Base-by-base conservation (phyloP, 768 basidiomycete species). In the Tephrocybe sp. region DNA sequence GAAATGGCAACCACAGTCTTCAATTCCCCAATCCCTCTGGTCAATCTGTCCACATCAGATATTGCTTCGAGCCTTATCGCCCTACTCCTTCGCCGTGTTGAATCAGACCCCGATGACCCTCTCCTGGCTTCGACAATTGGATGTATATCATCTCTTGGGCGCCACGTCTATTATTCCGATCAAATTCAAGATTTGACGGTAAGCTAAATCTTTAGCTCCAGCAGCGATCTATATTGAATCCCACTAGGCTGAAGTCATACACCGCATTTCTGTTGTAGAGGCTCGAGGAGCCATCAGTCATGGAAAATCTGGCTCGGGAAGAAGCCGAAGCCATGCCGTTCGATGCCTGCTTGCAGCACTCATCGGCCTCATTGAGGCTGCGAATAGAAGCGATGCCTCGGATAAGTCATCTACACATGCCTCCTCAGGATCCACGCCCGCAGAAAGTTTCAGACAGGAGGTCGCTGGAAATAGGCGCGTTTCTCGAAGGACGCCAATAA, bases 121-220 rank as follows among this genome's bases (percentile, higher is more conserved):
- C 73, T 93, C 9, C 71, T 98, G 10, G 77, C 83, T 0, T 67
- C 78, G 7, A 65, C 94, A 45, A 86, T 94, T 7, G 76, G 84
- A 48, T 88, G 88, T 62, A 86, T 95, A 37, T 76, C 88, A 2
- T 90, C 93, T 0, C 74, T 98, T 10, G 93, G 93, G 30, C 84
- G 88, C 10, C 93, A 96, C 62, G 85, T 96, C 48, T 95, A 97
- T 72, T 98, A 98, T 63, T 88, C 92, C 33, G 95, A 97, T 67
- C 95, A 98, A 68, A 92, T 94, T 44, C 91, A 93, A 62, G 95
- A 97, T 63, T 82, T 97, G 38, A 84, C 91, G 1, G 78, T 80
- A 41, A 65, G 78, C 50, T 32, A 30, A 30, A 4, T 37, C 18
- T 32, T 40, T 21, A 9, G 9, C 15, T 12, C 34, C 45, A 32